Evolutionary conservation across 306 rosid species (phyloP).

Genomic region (Purshia tridentata): DNA sequence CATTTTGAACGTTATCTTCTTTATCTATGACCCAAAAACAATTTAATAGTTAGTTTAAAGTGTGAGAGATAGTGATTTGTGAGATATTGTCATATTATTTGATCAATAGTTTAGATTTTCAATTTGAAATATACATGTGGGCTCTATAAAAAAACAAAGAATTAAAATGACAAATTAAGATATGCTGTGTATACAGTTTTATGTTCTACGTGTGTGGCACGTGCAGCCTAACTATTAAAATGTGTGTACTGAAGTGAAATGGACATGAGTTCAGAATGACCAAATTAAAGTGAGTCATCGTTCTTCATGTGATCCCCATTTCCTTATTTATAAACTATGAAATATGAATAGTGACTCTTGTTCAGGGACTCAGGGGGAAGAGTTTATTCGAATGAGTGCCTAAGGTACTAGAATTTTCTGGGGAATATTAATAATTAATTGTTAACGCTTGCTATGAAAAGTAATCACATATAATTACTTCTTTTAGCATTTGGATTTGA

Average conservation of each 20-base stretch:
- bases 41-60: no score
- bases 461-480: no score
- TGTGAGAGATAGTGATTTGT: no score
- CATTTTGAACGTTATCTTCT: no score
- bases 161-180: background rate
- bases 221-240: conserved; percentile 4
- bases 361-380: background rate
- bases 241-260: background rate
- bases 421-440: no score
- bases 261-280: background rate
- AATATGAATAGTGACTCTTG: background rate
- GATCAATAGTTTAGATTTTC: no score
- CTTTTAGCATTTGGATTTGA: no score
- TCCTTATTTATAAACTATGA: background rate
- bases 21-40: no score
- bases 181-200: background rate
- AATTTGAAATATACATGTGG: no score
- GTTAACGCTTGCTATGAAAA: background rate
- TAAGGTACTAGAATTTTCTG: background rate
- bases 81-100: no score
- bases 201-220: conserved; percentile 1
- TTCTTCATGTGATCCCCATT: conserved; percentile 24
- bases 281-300: background rate
- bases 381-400: background rate
- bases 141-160: no score